phyloP scores from a whole-genome alignment of 176 grass and related monocot species.

The Oryza rufipogon region DNA sequence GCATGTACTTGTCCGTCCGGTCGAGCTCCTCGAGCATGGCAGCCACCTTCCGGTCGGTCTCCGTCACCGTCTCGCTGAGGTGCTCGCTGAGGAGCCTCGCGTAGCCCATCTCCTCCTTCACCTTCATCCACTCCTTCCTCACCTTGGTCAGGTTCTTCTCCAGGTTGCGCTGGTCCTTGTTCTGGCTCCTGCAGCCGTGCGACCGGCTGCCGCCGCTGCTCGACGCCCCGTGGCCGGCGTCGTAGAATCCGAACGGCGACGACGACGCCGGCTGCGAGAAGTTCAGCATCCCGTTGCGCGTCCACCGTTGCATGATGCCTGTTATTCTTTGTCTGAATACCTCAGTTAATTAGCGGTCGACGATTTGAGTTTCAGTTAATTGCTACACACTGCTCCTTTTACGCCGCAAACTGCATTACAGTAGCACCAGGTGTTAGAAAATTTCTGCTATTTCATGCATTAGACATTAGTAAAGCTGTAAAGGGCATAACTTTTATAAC shows the following conservation, averaged over 20 bases:
- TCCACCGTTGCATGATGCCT: conserved; percentile 50
- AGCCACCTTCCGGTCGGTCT: conserved; percentile 61
- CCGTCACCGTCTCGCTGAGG: conserved; percentile 60
- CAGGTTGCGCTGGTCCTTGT: conserved; percentile 54
- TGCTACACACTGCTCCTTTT: neutral
- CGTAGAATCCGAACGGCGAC: conserved; percentile 36
- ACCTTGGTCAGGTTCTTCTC: conserved; percentile 69
- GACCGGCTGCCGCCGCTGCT: conserved; percentile 28
- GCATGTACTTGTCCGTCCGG: conserved; percentile 63
- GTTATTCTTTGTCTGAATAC: neutral
- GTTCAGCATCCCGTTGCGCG: conserved; percentile 63
- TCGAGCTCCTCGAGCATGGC: conserved; percentile 67
- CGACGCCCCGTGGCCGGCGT: conserved; percentile 36
- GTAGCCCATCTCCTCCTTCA: conserved; percentile 79
- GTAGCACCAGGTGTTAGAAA: neutral
- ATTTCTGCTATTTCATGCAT: neutral
- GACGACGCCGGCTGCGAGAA: conserved; percentile 50
- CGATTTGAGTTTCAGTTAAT: neutral
- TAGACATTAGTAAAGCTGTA: neutral
- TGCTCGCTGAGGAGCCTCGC: conserved; percentile 65
- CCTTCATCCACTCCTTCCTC: conserved; percentile 74
- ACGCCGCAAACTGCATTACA: conserved; percentile 7
- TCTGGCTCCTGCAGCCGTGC: conserved; percentile 36
- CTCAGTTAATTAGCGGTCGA: neutral
- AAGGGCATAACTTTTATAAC: neutral